A percentile compares a stretch with the other conserved stretches of the same genome.
Evolutionary conservation across 805 yeast genomes (phyloP).

Genomic region (Cyberlindnera petersonii): DNA sequence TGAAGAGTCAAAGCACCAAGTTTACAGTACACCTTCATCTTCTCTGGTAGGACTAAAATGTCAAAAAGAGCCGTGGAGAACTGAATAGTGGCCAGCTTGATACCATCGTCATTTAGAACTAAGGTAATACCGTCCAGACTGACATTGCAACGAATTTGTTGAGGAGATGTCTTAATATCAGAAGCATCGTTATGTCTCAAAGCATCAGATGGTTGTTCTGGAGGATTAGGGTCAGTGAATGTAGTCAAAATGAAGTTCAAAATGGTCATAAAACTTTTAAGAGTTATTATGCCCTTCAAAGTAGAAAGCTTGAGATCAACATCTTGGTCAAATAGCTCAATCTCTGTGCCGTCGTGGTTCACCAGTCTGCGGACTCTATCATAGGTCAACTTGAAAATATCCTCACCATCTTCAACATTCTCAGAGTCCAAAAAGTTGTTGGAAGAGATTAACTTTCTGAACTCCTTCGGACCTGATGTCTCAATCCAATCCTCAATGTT

Average conservation of each 20-base stretch:
- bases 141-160: conserved; percentile 65
- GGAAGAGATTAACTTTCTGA: conserved; percentile 68
- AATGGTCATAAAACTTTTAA: conserved; percentile 73
- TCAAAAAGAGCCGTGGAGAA: conserved; percentile 69
- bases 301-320: conserved; percentile 73
- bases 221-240: conserved; percentile 77
- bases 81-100: conserved; percentile 73
- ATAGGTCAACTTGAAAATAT: conserved; percentile 58
- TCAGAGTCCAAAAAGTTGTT: conserved; percentile 41
- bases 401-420: conserved; percentile 34
- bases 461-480: conserved; percentile 54
- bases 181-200: conserved; percentile 63
- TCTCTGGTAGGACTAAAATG: conserved; percentile 68
- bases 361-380: conserved; percentile 57
- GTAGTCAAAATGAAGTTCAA: conserved; percentile 81
- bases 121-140: conserved; percentile 69
- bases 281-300: conserved; percentile 65
- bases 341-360: conserved; percentile 45
- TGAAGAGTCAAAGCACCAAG: conserved; percentile 75
- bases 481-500: conserved; percentile 74
- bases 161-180: conserved; percentile 59
- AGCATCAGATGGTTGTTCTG: conserved; percentile 64
- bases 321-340: conserved; percentile 75
- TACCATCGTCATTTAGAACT: conserved; percentile 77
- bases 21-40: conserved; percentile 64